Base-by-base conservation (phyloP, 441 rosid species). In the Bocquillonia castaneifolia region DNA sequence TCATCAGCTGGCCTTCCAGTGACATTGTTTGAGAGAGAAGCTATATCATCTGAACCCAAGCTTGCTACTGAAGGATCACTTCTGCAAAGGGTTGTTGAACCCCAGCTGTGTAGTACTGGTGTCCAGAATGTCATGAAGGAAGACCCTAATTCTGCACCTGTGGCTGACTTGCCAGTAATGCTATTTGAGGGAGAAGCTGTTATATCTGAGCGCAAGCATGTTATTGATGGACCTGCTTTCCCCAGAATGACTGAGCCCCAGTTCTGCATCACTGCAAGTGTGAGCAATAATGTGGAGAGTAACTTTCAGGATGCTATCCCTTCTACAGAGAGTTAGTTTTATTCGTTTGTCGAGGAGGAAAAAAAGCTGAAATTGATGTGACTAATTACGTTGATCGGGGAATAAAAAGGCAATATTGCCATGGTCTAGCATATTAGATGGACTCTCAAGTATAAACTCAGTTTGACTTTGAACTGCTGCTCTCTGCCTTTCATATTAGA, bases 1-100 rank as follows among this genome's bases (percentile, higher is more conserved):
- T 68, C 80, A 1, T 52, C 58, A 59, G 74, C 80, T 28, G 72
- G 74, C 67, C 73, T 74, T 26, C 64, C 83, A 1, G 72, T 59
- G 34, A 71, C 62, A 42, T 31, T 75, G 53, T 77, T 74, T 39
- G 80, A 64, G 12, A 66, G 74, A 42, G 79, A 68, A 70, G 64
- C 63, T 66, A 58, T 66, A 34, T 42, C 69, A 36, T 57, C 78
- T 15, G 69, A 68, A 63, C 29, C 75, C 5, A 74, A 76, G 13
- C 69, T 64, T 31, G 47, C 64, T 39, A 34, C 66, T 6, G 79
- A 80, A 64, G 73, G 70, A 66, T 69, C 77, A 23, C 34, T 42
- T 67, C 59, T 67, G 42, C 80, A 76, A 58, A 73, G 44, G 71
- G 63, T 51, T 53, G 52, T 34, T 25, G 71, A 68, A 37, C 47